Evolutionary conservation across 805 yeast species (phyloP).

Genomic region (Wickerhamiella siamensis): DNA sequence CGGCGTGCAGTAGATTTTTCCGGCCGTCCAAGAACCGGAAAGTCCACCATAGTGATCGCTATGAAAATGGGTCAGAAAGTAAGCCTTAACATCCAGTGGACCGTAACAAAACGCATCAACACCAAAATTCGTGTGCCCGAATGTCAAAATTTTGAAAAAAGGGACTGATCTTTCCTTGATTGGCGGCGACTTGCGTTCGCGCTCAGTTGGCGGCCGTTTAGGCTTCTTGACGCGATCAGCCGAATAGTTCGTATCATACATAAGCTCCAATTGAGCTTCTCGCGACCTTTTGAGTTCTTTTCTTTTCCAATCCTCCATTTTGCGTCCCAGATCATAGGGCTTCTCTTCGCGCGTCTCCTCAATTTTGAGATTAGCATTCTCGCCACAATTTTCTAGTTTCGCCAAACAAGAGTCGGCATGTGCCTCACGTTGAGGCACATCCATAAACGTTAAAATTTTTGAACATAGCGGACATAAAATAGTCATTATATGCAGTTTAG

Average conservation of each 20-base stretch:
- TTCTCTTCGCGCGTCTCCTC: not conserved
- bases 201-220: not conserved
- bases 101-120: conserved; percentile 29
- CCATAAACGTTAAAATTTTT: conserved; percentile 10
- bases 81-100: conserved; percentile 20
- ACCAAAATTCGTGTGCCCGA: conserved; percentile 20
- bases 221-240: too few species aligned
- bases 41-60: conserved; percentile 90
- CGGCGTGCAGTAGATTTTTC: conserved; percentile 55
- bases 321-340: not conserved
- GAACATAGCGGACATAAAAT: conserved; percentile 19
- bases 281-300: too few species aligned
- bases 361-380: not conserved
- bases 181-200: not conserved
- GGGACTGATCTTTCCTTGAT: conserved; percentile 14
- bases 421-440: conserved; percentile 16
- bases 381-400: not conserved
- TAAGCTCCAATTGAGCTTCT: not conserved
- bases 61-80: conserved; percentile 55
- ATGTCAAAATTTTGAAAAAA: conserved; percentile 22
- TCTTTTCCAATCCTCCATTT: not conserved
- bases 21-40: conserved; percentile 59
- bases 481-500: not conserved
- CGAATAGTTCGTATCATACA: not conserved
- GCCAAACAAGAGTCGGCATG: conserved; percentile 22